Evolutionary conservation across 176 grass and related monocot genomes (phyloP), one percentile per base, ranked within the genome.

Genomic region (Pontederia crassipes): DNA sequence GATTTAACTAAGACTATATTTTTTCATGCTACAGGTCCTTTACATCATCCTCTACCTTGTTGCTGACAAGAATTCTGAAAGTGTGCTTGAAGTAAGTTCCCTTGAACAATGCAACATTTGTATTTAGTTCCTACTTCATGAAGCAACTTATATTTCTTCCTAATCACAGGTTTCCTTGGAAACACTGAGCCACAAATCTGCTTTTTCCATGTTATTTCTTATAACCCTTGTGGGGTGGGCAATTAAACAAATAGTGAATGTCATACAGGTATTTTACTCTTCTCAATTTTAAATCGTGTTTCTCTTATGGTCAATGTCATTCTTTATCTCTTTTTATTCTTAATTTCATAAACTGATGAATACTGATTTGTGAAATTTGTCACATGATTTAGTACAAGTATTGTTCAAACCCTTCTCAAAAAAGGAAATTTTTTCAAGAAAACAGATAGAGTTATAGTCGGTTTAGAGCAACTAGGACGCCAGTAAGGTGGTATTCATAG

Each of bases 41-140:
- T 97, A 91, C 73, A 90, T 97, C 28, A 85, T 88, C 50, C 79
- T 97, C 14, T 85, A 81, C 66, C 81, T 91, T 49, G 73, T 79
- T 78, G 83, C 83, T 67, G 74, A 85, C 56, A 79, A 83, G 66
- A 73, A 85, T 70, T 77, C 66, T 0, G 75, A 79, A 69, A 82
- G 71, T 51, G 72, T 88, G 70, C 71, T 88, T 24, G 59, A 32
- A 78, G 92, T 95, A 89, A 86, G 79, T 66, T 65, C 28, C 0
- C 61, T 48, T 79, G 6, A 68, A 13, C 56, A 66, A 14, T 40
- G 4, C 26, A 12, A 20, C 17, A 27, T 65, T 48, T 49, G 2
- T 40, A 40, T 40, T 9, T 12, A 50, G 10, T 28, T 28, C 15
- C 12, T 65, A 11, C 20, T 48, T 27, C 6, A 24, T 65, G 9